phyloP scores from a whole-genome alignment of 2,329 filamentous ascomycete genomes.

The Xylariaceae sp. region DNA sequence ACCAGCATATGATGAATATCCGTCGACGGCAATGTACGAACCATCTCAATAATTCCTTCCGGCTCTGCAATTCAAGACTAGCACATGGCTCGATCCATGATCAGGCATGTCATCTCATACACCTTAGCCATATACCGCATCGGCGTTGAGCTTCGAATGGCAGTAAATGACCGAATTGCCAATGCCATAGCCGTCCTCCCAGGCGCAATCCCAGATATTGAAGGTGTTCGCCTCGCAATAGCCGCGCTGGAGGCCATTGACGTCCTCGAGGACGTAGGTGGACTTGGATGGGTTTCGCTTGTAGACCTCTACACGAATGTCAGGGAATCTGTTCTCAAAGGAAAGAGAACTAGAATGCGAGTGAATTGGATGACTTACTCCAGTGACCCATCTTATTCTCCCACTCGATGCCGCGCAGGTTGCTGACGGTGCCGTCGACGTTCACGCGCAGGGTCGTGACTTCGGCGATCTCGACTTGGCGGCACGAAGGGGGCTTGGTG shows the following conservation, averaged over 20 bases:
- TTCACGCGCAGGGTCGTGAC: background rate
- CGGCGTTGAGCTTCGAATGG: background rate
- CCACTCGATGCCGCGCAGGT: background rate
- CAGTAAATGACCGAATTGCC: background rate
- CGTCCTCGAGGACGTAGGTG: background rate
- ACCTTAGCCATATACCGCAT: background rate
- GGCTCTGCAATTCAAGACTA: too few relatives aligned
- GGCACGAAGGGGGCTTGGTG: background rate
- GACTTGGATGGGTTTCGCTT: background rate
- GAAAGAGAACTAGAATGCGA: background rate
- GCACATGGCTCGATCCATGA: background rate
- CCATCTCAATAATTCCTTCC: too few relatives aligned
- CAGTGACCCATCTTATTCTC: background rate
- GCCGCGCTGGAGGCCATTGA: background rate
- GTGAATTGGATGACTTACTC: background rate
- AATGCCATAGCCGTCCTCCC: background rate
- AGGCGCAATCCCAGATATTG: background rate
- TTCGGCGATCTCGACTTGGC: background rate
- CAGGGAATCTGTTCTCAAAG: background rate
- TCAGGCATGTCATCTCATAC: background rate
- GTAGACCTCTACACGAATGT: background rate
- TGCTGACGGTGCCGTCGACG: background rate
- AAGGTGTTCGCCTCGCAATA: background rate
- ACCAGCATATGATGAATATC: too few relatives aligned
- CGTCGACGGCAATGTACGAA: too few relatives aligned